These are phyloP conservation scores for Ophiostoma sp. DNA, from an alignment of 2,329 filamentous ascomycete genomes.

Conservation along the genomic window DNA sequence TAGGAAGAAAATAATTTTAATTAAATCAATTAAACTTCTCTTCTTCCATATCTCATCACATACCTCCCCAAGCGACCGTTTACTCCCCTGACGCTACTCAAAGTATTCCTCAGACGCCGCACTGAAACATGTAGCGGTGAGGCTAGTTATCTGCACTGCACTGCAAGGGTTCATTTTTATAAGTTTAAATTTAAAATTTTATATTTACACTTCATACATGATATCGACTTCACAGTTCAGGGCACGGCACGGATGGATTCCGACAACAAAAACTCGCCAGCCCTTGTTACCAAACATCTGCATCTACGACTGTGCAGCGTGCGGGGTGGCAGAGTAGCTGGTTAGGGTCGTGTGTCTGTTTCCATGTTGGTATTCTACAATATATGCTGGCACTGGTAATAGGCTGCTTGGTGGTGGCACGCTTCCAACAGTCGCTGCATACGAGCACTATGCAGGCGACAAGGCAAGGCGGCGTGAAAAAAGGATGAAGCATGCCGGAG, in stretches of 20 bases:
- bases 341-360: no score
- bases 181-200: no score
- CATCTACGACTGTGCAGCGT: not conserved
- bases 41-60: not conserved
- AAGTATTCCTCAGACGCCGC: not conserved
- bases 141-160: not conserved
- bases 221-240: no score
- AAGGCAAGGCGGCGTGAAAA: not conserved
- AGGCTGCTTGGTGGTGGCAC: not conserved
- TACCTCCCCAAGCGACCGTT: not conserved
- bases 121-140: slow-evolving; percentile 13
- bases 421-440: not conserved
- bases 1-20: no score
- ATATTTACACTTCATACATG: no score
- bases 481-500: not conserved
- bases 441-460: no score
- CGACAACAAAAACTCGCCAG: no score
- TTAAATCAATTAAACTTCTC: no score
- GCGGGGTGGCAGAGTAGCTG: no score
- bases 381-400: no score
- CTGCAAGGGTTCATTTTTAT: not conserved
- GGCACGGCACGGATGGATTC: no score
- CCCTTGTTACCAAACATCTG: not conserved
- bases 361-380: no score
- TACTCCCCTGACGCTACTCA: not conserved